These are phyloP conservation scores for Zygoascus meyerae DNA, from an alignment of 1,139 yeast species.

Conservation along the genomic window DNA sequence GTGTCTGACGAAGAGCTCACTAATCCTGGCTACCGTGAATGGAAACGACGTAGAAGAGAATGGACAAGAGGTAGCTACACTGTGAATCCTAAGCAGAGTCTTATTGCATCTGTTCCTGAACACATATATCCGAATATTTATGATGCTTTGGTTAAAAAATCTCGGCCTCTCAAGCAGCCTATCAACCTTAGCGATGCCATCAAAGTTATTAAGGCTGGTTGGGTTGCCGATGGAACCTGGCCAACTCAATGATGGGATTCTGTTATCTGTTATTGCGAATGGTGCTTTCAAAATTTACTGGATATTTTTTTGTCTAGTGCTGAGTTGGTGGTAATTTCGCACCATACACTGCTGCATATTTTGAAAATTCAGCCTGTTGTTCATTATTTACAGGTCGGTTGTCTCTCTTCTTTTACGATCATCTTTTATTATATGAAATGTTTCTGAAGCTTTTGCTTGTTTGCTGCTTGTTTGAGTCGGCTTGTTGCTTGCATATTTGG, in stretches of 20 bases:
- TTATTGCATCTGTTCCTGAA: constrained; percentile 27
- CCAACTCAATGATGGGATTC: constrained; percentile 19
- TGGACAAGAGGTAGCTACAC: constrained; percentile 25
- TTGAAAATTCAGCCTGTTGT: no score
- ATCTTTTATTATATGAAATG: no score
- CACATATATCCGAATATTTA: constrained; percentile 39
- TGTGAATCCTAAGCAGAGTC: constrained; percentile 14
- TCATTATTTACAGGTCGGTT: no score
- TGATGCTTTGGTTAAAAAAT: constrained; percentile 46
- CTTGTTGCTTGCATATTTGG: no score
- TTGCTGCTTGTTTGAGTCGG: no score
- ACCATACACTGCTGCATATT: no score
- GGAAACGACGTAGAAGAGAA: constrained; percentile 27
- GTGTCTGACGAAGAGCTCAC: constrained; percentile 27
- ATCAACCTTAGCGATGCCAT: constrained; percentile 50
- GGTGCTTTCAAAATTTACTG: no score
- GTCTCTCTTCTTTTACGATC: no score
- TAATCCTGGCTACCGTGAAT: constrained; percentile 29
- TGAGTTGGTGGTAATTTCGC: no score
- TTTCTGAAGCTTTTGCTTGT: no score
- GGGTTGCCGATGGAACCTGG: constrained; percentile 45
- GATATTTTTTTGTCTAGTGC: no score
- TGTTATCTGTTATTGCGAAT: no score
- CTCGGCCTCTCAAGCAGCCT: constrained; percentile 45
- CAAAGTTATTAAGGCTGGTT: constrained; percentile 53